phyloP scores from a whole-genome alignment of 2,329 filamentous ascomycete species.

The Colletotrichum musicola region DNA sequence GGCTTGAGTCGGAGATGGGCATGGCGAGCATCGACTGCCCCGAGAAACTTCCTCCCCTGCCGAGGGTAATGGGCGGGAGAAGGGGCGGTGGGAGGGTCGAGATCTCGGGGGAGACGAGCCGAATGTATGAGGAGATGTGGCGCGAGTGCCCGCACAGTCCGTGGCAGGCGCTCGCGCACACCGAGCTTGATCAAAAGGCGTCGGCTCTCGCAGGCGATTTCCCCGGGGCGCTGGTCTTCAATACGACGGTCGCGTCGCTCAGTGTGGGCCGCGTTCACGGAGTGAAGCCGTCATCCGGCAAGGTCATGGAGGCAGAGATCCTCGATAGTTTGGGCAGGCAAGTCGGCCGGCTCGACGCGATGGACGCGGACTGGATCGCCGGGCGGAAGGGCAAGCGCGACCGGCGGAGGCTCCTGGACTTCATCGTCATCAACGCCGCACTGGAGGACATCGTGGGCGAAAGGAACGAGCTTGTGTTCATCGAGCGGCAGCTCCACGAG shows the following conservation, averaged over 20 bases:
- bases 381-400: constrained; percentile 8
- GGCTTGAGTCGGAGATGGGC: constrained; percentile 10
- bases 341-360: constrained; percentile 16
- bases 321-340: constrained; percentile 18
- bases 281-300: background rate
- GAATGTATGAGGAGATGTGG: constrained; percentile 19
- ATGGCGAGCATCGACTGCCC: background rate
- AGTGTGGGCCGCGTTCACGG: background rate
- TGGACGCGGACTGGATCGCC: constrained; percentile 9
- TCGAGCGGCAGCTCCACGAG: constrained; percentile 22
- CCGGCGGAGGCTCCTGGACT: constrained; percentile 12
- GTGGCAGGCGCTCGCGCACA: constrained; percentile 20
- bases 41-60: constrained; percentile 12
- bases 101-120: constrained; percentile 2
- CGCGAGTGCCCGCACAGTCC: constrained; percentile 19
- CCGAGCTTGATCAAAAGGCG: background rate
- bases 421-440: constrained; percentile 11
- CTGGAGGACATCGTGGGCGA: background rate
- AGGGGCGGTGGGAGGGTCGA: constrained; percentile 12
- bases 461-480: constrained; percentile 13
- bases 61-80: constrained; percentile 14
- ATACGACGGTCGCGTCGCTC: constrained; percentile 19
- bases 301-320: constrained; percentile 8
- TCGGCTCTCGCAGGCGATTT: background rate
- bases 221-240: constrained; percentile 14